phyloP scores from a whole-genome alignment of 208 protist genomes.

The Trypanosoma congolense region DNA sequence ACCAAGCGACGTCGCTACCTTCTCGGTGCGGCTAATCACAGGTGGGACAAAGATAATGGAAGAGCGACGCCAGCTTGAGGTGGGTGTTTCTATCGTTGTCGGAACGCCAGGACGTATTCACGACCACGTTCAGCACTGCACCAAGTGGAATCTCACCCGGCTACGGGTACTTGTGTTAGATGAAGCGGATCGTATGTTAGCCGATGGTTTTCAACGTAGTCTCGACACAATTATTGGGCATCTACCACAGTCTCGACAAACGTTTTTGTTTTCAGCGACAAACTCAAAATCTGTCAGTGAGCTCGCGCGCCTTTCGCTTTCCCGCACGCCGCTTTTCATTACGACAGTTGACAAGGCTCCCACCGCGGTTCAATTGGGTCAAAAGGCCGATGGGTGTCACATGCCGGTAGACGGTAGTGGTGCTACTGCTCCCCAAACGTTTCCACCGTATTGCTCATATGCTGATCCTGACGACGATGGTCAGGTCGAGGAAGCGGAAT shows the following conservation, averaged over 20 bases:
- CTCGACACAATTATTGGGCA: slow-evolving; percentile 91
- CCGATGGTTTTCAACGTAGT: slow-evolving; percentile 98
- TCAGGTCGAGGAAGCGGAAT: slow-evolving; percentile 17
- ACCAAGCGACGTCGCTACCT: slow-evolving; percentile 15
- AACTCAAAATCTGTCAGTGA: slow-evolving; percentile 89
- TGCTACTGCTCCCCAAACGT: slow-evolving; percentile 4
- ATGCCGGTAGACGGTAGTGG: slow-evolving; percentile 6
- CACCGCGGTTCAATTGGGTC: slow-evolving; percentile 27
- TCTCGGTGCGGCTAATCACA: slow-evolving; percentile 86
- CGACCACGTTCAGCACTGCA: slow-evolving; percentile 82
- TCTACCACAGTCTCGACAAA: slow-evolving; percentile 92
- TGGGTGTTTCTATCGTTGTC: slow-evolving; percentile 70
- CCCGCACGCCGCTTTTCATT: slow-evolving; percentile 92
- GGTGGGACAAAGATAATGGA: slow-evolving; percentile 83
- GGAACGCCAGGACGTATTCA: slow-evolving; percentile 86
- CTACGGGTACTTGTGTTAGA: slow-evolving; percentile 97
- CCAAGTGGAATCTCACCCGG: slow-evolving; percentile 80
- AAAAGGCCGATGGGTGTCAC: neutral
- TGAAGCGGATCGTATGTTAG: slow-evolving; percentile 98
- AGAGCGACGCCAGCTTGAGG: slow-evolving; percentile 55
- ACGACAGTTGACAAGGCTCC: slow-evolving; percentile 53
- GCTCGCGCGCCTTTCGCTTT: slow-evolving; percentile 89
- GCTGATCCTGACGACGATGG: slow-evolving; percentile 22
- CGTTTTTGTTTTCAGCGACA: slow-evolving; percentile 97
- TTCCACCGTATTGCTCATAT: slow-evolving; percentile 57